Evolutionary conservation across 148 eudicot species (phyloP).

Genomic region (Arbutus unedo): DNA sequence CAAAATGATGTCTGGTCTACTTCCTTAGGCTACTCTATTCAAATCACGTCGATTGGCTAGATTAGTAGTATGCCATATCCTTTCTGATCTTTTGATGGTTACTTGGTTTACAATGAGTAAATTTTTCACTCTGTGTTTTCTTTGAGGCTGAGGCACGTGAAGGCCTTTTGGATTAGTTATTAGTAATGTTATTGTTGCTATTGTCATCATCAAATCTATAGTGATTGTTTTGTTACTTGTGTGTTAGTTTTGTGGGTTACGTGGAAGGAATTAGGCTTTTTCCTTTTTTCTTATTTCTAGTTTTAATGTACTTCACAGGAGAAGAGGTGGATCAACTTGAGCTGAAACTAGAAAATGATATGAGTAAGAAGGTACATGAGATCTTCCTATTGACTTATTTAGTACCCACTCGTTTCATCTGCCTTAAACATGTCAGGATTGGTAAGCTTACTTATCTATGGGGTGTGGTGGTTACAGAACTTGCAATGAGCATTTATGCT

Average conservation of each 20-base stretch:
- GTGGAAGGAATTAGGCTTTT: background rate
- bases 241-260: too few species aligned
- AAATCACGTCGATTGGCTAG: background rate
- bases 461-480: background rate
- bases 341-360: background rate
- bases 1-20: background rate
- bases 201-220: background rate
- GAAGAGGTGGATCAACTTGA: background rate
- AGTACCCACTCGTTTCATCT: background rate
- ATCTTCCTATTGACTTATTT: background rate
- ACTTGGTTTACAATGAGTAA: background rate
- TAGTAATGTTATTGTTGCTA: background rate
- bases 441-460: background rate
- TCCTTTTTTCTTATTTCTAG: background rate
- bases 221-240: too few species aligned
- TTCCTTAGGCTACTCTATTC: background rate
- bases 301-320: background rate
- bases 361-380: background rate
- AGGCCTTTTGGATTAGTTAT: too few species aligned
- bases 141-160: too few species aligned
- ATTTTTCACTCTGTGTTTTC: background rate
- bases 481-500: background rate
- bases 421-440: background rate
- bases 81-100: background rate
- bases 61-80: background rate